Percentiles rank a stretch among this genome's conserved stretches.
Evolutionary conservation across 208 protist species (phyloP).

Genomic region (Leishmania martiniquensis): DNA sequence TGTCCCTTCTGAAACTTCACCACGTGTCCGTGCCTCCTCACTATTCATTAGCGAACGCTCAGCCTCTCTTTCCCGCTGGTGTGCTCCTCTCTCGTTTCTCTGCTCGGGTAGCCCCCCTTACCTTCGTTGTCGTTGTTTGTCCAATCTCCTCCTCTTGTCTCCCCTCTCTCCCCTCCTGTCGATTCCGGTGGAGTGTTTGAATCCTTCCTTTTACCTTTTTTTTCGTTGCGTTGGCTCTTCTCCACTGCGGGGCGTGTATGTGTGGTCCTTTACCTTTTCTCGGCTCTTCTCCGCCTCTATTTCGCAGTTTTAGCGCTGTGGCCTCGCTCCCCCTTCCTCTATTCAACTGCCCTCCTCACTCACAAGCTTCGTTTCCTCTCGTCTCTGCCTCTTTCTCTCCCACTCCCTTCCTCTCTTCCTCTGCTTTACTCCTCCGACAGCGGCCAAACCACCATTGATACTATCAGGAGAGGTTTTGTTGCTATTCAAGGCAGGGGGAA

Average conservation of each 20-base stretch:
- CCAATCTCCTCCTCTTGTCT: neutral
- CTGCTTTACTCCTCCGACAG: neutral
- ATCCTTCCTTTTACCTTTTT: neutral
- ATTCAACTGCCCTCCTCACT: too few relatives aligned
- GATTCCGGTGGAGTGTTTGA: neutral
- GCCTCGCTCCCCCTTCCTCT: neutral
- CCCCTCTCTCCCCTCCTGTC: neutral
- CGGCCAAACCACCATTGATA: neutral
- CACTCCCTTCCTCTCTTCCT: conserved; percentile 6
- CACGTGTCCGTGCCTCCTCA: neutral
- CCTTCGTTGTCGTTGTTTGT: neutral
- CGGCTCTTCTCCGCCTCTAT: neutral
- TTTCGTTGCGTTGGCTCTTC: neutral
- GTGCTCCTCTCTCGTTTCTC: neutral
- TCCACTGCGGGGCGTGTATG: neutral
- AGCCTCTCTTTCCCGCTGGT: neutral
- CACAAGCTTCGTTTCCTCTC: neutral
- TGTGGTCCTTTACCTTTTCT: neutral
- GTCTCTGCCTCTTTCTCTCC: too few relatives aligned
- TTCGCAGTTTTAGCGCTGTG: neutral
- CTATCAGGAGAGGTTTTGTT: neutral
- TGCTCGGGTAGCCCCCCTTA: neutral
- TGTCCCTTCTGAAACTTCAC: neutral
- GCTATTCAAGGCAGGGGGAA: neutral
- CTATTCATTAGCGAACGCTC: neutral